Evolutionary conservation across 306 rosid species (phyloP), one percentile per base, ranked within the genome.

Genomic region (Rosa persica): DNA sequence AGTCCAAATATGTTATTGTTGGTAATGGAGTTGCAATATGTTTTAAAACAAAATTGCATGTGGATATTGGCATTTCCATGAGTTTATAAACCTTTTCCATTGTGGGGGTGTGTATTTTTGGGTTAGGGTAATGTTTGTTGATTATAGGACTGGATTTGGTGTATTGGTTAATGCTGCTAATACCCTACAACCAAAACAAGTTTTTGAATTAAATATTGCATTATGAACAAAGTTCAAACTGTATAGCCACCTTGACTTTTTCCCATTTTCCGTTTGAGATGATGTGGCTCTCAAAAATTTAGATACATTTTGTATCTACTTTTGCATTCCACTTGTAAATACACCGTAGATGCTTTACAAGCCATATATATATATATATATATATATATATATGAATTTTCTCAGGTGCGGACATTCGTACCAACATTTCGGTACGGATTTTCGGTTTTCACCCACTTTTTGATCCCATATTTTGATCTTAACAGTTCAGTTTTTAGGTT

Each of bases 201-300:
- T 19, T 66, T 17, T 3, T 66, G 12, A 66, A 7, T 66, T 66
- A 17, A 1, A 38, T 64, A 36, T 10, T 38, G 70, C 27, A 66
- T 66, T 66, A 66, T 38, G 17, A 66, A 27, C 70, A 19, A 16
- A 66, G 70, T 36, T 66, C 46, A 66, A 66, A 38, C 46, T 34
- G 13, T 36, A 65, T 39, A 8, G 46, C 27, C 71, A 38, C 47
- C 46, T 38, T 39, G 71, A 66, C 15, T 19, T 66, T 64, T 66
- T 66, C 47, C 25, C 38, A 66, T 62, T 30, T 30, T 62, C 40
- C 68, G 30, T 25, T 62, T 38, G 25, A 38, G 71, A 66, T 66
- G 19, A 38, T 38, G 47, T 64, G 27, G 71, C n/a, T 8, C 13
- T 66, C 25, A 8, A 15, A 65, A 5, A 34, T 60, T 58, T 25